Evolutionary conservation across 1,139 yeast genomes (phyloP).

Genomic region (Blastobotrys aristatus): DNA sequence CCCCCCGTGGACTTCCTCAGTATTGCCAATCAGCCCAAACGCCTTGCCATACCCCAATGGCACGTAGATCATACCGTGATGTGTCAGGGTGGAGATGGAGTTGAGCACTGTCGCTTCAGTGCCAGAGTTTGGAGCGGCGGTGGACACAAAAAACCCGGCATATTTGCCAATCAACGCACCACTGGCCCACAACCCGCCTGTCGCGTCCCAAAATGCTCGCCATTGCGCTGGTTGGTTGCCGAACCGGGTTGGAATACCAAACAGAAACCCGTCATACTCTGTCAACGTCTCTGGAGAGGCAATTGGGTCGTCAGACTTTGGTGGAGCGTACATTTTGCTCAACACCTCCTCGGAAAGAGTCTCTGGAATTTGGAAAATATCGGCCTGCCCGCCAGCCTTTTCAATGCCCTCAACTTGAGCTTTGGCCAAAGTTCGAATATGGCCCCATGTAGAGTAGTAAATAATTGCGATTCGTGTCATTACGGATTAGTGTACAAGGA

Average conservation of each 20-base stretch:
- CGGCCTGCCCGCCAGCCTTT: constrained; percentile 68
- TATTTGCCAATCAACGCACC: constrained; percentile 73
- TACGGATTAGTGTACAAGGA: no score
- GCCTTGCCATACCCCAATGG: constrained; percentile 74
- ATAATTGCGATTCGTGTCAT: constrained; percentile 61
- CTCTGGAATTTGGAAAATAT: constrained; percentile 68
- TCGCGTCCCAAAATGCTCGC: constrained; percentile 75
- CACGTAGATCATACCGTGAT: constrained; percentile 75
- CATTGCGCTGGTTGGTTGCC: constrained; percentile 81
- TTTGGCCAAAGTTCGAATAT: constrained; percentile 63
- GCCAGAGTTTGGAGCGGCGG: constrained; percentile 84
- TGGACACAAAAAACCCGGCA: constrained; percentile 71
- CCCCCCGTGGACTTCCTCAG: constrained; percentile 73
- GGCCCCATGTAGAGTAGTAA: constrained; percentile 80
- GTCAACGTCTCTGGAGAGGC: constrained; percentile 49
- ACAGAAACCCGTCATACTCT: constrained; percentile 67
- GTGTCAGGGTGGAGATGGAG: constrained; percentile 62
- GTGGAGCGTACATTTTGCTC: constrained; percentile 57
- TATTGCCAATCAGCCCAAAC: constrained; percentile 52
- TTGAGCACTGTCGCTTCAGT: constrained; percentile 68
- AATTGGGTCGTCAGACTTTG: constrained; percentile 63
- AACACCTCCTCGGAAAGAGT: constrained; percentile 63
- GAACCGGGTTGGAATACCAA: constrained; percentile 80
- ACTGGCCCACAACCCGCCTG: constrained; percentile 77
- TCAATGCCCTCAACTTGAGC: constrained; percentile 66